Conservation (phyloP, 371 early-diverging fungal species). For the Mortierella sp. region DNA sequence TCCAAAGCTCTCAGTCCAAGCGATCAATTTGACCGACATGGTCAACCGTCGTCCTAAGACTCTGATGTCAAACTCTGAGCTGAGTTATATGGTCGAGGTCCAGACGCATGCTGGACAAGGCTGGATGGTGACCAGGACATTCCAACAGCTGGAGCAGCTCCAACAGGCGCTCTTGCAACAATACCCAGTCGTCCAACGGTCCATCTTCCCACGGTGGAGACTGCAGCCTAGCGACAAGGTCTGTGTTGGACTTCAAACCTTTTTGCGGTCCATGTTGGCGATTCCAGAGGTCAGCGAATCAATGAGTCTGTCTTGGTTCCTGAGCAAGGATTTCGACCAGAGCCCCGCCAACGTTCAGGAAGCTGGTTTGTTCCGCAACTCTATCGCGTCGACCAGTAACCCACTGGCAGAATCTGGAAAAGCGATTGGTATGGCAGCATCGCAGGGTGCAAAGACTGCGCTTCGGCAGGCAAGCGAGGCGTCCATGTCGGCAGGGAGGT, state of each 20-base stretch:
- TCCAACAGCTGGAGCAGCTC: conserved; percentile 50
- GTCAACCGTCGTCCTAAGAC: conserved; percentile 47
- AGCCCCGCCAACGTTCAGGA: conserved; percentile 9
- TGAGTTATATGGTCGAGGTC: conserved; percentile 51
- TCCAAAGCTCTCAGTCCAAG: conserved; percentile 1
- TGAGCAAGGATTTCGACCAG: conserved; percentile 52
- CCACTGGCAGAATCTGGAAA: conserved; percentile 29
- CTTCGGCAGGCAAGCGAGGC: conserved; percentile 53
- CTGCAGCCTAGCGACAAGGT: conserved; percentile 56
- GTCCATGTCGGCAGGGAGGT: conserved; percentile 43
- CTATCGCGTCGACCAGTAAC: neutral
- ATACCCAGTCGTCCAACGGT: conserved; percentile 44
- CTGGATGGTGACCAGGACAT: conserved; percentile 51
- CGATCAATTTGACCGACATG: conserved; percentile 44
- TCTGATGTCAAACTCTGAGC: conserved; percentile 38
- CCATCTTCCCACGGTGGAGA: conserved; percentile 48
- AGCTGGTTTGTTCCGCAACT: conserved; percentile 5
- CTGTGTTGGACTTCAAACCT: conserved; percentile 39
- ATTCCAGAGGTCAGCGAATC: conserved; percentile 47
- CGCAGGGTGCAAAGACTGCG: conserved; percentile 50
- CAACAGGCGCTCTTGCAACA: conserved; percentile 30
- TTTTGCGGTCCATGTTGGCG: conserved; percentile 39
- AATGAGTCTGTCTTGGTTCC: conserved; percentile 29
- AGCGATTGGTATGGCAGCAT: conserved; percentile 29
- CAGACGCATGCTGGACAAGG: conserved; percentile 47